phyloP scores from a whole-genome alignment of 805 yeast genomes.

The Starmerella bombi region DNA sequence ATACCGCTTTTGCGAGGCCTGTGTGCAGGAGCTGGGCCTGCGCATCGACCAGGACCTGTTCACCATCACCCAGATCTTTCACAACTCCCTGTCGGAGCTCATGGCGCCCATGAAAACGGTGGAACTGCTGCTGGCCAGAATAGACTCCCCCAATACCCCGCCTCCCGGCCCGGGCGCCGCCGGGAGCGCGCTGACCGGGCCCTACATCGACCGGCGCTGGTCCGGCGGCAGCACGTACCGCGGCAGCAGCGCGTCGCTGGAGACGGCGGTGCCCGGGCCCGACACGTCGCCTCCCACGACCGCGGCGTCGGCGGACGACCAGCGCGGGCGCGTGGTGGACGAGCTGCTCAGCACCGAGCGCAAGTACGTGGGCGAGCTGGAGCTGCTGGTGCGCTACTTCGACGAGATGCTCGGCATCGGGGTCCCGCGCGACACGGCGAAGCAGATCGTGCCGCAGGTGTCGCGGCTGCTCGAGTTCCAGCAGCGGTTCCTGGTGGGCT shows the following conservation, averaged over 20 bases:
- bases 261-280: conserved; percentile 3
- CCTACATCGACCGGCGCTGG: conserved; percentile 61
- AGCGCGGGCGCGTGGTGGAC: conserved; percentile 62
- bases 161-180: background rate
- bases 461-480: conserved; percentile 80
- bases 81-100: conserved; percentile 66
- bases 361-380: conserved; percentile 83
- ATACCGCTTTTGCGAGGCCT: conserved; percentile 78
- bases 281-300: background rate
- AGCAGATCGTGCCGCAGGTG: conserved; percentile 72
- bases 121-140: conserved; percentile 43
- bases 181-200: conserved; percentile 6
- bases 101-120: conserved; percentile 64
- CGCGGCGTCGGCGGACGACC: conserved; percentile 18
- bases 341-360: conserved; percentile 86
- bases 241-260: conserved; percentile 2
- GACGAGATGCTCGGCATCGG: conserved; percentile 54
- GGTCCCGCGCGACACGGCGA: conserved; percentile 66
- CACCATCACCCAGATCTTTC: conserved; percentile 78
- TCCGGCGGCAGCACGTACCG: background rate
- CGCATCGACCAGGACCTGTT: conserved; percentile 66
- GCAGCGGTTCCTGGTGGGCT: conserved; percentile 71
- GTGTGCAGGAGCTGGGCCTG: conserved; percentile 59
- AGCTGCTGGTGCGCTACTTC: conserved; percentile 54
- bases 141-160: conserved; percentile 13